A percentile compares a stretch with the other conserved stretches of the same genome.
phyloP scores from a whole-genome alignment of 2,329 filamentous ascomycete genomes.

The Scedosporium apiospermum region DNA sequence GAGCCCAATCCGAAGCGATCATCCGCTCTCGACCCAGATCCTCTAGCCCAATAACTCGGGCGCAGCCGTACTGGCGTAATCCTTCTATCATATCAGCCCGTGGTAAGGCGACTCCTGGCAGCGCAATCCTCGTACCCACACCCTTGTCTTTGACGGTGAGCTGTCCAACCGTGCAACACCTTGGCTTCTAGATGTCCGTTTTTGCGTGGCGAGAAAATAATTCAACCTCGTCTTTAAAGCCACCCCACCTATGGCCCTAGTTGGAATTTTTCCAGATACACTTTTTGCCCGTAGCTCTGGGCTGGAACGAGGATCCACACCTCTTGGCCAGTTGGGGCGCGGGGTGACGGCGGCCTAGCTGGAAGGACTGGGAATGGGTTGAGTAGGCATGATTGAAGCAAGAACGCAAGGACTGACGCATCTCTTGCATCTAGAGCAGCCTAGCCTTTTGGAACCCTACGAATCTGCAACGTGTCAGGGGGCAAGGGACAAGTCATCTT shows the following conservation, averaged over 20 bases:
- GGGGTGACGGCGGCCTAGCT: background rate
- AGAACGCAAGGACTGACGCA: constrained; percentile 6
- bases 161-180: background rate
- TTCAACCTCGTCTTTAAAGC: background rate
- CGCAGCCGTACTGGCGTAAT: background rate
- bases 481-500: constrained; percentile 50
- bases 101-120: constrained; percentile 1
- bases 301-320: background rate
- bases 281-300: background rate
- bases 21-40: background rate
- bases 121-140: constrained; percentile 1
- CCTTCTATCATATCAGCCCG: background rate
- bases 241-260: background rate
- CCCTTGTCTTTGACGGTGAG: background rate
- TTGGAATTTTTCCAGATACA: background rate
- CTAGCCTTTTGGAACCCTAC: constrained; percentile 17
- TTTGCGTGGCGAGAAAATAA: background rate
- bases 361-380: background rate
- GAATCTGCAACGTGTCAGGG: constrained; percentile 51
- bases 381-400: background rate
- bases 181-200: background rate
- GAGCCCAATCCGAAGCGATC: background rate
- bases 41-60: background rate
- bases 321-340: background rate
- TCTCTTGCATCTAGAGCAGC: constrained; percentile 5